Conservation (phyloP, 2,329 filamentous ascomycete genomes). For the Monosporascus cannonballus region DNA sequence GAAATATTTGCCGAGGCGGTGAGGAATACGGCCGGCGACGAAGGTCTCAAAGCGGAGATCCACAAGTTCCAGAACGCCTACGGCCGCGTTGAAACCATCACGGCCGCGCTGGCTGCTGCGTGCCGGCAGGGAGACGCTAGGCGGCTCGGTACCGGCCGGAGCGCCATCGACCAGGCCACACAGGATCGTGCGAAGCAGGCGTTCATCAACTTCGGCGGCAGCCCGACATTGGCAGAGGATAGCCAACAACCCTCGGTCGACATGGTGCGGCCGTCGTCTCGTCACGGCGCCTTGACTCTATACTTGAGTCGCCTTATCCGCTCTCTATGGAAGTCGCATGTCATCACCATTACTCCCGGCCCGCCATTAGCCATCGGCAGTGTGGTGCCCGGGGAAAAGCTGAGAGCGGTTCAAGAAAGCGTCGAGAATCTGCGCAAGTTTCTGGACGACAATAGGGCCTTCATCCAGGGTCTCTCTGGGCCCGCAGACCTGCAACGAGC, state of each 20-base stretch:
- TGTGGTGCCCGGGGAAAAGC: constrained; percentile 59
- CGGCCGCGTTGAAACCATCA: constrained; percentile 81
- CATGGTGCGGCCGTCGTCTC: constrained; percentile 77
- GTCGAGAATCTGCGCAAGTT: constrained; percentile 76
- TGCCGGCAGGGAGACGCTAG: constrained; percentile 85
- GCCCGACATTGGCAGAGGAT: constrained; percentile 74
- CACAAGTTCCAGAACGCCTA: constrained; percentile 81
- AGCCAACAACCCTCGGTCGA: constrained; percentile 71
- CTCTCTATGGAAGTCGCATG: constrained; percentile 76
- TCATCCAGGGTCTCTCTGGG: constrained; percentile 91
- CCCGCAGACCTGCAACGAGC: constrained; percentile 77
- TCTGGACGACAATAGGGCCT: constrained; percentile 77
- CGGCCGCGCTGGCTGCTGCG: constrained; percentile 86
- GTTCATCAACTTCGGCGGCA: constrained; percentile 89
- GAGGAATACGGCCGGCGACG: constrained; percentile 64
- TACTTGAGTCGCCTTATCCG: constrained; percentile 87
- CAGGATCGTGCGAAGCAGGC: constrained; percentile 78
- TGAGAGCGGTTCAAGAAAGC: constrained; percentile 73
- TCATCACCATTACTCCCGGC: constrained; percentile 50
- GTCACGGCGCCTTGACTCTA: constrained; percentile 80
- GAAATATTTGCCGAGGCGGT: constrained; percentile 87
- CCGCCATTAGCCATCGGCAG: constrained; percentile 55
- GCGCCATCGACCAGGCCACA: constrained; percentile 77
- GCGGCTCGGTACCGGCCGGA: constrained; percentile 62
- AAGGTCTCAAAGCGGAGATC: constrained; percentile 75